Percentiles rank a stretch among this genome's conserved stretches.
Conservation (phyloP, 1,284 basidiomycete species). For the Puccinia coronata region DNA sequence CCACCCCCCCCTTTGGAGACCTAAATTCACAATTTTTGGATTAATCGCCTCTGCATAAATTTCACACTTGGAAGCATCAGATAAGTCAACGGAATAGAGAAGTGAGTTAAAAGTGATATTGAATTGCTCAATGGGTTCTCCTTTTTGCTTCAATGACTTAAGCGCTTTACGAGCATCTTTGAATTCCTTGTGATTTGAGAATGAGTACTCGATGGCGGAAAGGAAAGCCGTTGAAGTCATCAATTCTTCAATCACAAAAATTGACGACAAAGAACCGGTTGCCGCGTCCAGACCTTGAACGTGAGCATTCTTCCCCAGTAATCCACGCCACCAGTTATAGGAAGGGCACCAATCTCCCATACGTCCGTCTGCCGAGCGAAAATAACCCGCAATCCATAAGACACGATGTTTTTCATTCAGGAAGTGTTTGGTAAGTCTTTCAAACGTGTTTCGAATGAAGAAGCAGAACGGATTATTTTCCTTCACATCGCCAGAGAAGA, state of each 20-base stretch:
- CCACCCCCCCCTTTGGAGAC: no score
- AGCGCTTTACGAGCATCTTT: not conserved
- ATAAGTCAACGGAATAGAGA: no score
- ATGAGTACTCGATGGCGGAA: not conserved
- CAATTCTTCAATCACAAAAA: not conserved
- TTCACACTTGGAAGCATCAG: not conserved
- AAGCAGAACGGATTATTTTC: not conserved
- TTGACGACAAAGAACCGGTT: not conserved
- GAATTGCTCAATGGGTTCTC: no score
- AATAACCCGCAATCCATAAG: not conserved
- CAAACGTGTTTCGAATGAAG: not conserved
- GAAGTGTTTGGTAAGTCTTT: not conserved
- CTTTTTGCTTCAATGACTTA: no score
- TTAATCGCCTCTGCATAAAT: no score
- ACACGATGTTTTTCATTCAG: not conserved
- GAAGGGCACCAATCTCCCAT: not conserved
- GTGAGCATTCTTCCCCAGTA: not conserved
- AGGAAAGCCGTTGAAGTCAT: not conserved
- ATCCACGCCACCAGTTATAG: not conserved
- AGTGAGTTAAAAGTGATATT: no score
- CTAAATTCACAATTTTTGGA: not conserved
- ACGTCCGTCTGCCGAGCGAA: not conserved
- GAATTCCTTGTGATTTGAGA: not conserved
- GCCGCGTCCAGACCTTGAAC: no score
- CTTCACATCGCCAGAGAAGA: not conserved